Evolutionary conservation across 2,329 filamentous ascomycete species (phyloP).

Genomic region (Colletotrichum coccodes): DNA sequence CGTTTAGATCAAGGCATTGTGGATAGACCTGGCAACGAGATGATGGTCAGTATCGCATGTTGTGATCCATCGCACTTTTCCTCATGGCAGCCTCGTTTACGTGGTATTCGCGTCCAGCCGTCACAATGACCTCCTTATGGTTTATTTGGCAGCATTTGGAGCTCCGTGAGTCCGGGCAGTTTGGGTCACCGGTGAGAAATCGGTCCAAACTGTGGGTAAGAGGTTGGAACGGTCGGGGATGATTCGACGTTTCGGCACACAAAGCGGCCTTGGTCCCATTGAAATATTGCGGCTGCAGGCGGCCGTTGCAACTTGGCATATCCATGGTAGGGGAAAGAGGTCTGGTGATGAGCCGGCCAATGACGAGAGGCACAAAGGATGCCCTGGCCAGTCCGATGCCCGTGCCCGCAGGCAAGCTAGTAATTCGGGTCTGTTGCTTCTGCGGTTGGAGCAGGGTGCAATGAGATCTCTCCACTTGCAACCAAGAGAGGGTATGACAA

Average conservation of each 20-base stretch:
- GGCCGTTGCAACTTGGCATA: constrained; percentile 31
- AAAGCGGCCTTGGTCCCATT: constrained; percentile 11
- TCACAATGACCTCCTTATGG: background rate
- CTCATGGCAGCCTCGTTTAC: background rate
- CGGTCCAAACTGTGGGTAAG: constrained; percentile 16
- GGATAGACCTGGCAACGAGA: background rate
- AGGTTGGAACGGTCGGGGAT: constrained; percentile 5
- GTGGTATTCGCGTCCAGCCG: background rate
- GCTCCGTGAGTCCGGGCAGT: background rate
- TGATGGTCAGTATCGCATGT: background rate
- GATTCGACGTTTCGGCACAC: constrained; percentile 21
- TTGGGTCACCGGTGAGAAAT: constrained; percentile 4
- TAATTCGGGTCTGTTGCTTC: constrained; percentile 3
- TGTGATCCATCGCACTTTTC: background rate
- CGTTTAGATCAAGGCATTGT: background rate
- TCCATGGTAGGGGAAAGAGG: constrained; percentile 16
- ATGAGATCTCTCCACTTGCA: constrained; percentile 27
- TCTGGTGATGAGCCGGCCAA: constrained; percentile 18
- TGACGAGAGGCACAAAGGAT: constrained; percentile 20
- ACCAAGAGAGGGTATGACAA: constrained; percentile 22
- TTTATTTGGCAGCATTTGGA: background rate
- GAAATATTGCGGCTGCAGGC: constrained; percentile 27
- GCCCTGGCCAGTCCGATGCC: constrained; percentile 7
- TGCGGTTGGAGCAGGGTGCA: constrained; percentile 14
- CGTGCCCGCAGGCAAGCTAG: constrained; percentile 18